These are phyloP conservation scores for Tolypocladium sp. DNA, from an alignment of 2,329 filamentous ascomycete genomes.

Conservation along the genomic window DNA sequence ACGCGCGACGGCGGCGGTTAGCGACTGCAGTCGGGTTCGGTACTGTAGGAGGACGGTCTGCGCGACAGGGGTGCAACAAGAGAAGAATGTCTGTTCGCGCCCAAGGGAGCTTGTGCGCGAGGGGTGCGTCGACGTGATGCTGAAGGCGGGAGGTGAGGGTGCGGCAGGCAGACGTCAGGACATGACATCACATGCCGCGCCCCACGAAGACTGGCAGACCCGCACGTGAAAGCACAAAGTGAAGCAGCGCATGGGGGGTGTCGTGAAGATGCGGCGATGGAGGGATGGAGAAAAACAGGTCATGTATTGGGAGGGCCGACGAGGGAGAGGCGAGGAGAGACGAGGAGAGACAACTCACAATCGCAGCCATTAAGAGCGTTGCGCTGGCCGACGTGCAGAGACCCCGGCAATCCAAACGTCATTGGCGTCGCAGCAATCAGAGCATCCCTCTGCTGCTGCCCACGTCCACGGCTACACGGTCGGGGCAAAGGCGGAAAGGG, in stretches of 20 bases:
- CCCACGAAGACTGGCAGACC: not conserved
- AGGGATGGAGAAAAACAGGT: not conserved
- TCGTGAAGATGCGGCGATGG: not conserved
- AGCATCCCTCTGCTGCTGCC: not conserved
- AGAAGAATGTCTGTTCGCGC: not conserved
- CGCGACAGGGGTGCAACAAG: not conserved
- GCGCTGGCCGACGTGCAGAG: not conserved
- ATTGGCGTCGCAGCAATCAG: not conserved
- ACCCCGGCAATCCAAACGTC: not conserved
- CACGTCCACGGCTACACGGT: not conserved
- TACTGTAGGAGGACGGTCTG: not conserved
- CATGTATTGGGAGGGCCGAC: not conserved
- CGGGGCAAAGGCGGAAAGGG: not conserved
- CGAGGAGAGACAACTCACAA: conserved; percentile 16
- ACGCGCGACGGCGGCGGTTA: conserved; percentile 5
- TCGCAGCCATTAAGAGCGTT: conserved; percentile 23
- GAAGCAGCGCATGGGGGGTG: not conserved
- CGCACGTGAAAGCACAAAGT: not conserved
- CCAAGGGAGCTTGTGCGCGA: not conserved
- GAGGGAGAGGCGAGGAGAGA: not conserved
- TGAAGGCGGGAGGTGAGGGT: not conserved
- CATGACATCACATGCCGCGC: conserved; percentile 4
- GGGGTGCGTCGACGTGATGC: not conserved
- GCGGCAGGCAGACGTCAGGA: not conserved
- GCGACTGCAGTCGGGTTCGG: not conserved